Percentiles rank a stretch among this genome's conserved stretches.
Conservation (phyloP, 768 basidiomycete species). For the Tulasnella sp. region DNA sequence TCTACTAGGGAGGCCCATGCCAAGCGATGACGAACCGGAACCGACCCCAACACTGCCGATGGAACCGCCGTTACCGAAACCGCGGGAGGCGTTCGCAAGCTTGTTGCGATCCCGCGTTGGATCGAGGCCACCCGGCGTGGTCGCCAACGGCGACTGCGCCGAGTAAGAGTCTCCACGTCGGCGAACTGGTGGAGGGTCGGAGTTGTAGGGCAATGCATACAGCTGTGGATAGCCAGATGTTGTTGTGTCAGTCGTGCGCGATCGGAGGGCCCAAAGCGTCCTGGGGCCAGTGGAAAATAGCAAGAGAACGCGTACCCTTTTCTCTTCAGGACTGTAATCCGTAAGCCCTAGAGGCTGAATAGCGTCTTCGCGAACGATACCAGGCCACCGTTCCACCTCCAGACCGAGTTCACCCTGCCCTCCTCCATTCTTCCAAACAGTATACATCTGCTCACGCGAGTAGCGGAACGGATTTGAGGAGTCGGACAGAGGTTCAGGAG, state of each 20-base stretch:
- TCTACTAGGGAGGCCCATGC: constrained; percentile 20
- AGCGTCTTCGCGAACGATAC: constrained; percentile 73
- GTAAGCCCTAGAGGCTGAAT: constrained; percentile 69
- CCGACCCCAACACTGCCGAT: constrained; percentile 12
- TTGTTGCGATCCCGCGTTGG: constrained; percentile 22
- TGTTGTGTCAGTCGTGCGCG: background rate
- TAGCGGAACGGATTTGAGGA: constrained; percentile 78
- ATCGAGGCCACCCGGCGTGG: constrained; percentile 17
- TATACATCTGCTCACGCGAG: constrained; percentile 77
- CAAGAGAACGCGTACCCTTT: constrained; percentile 61
- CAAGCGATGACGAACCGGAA: constrained; percentile 6
- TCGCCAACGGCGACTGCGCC: constrained; percentile 16
- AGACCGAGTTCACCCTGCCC: constrained; percentile 70
- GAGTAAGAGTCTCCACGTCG: constrained; percentile 27
- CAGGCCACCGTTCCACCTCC: constrained; percentile 87
- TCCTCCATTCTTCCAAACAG: constrained; percentile 76
- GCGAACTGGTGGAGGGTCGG: constrained; percentile 26
- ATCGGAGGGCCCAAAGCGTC: background rate
- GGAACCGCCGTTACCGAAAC: background rate
- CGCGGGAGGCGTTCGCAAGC: constrained; percentile 21
- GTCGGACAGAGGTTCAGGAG: constrained; percentile 54
- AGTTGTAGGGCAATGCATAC: constrained; percentile 28
- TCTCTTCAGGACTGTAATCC: constrained; percentile 79
- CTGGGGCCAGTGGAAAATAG: constrained; percentile 23
- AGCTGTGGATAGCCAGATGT: constrained; percentile 11